phyloP scores from a whole-genome alignment of 441 rosid species.

The Erodium texanum region DNA sequence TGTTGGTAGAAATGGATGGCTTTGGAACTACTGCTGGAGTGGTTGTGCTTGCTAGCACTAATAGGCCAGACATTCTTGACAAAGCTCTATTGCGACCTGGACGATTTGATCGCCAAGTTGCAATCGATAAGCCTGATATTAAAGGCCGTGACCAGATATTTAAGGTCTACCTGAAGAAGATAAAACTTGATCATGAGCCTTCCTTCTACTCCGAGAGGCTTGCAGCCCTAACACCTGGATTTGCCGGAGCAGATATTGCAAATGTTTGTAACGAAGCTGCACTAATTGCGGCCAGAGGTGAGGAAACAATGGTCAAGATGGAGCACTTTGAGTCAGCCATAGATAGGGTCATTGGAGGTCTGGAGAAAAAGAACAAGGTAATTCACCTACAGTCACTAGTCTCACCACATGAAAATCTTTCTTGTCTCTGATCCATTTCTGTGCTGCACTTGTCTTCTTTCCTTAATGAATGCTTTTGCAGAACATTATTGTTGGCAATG shows the following conservation, averaged over 20 bases:
- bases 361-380: conserved; percentile 69
- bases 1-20: conserved; percentile 71
- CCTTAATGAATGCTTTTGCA: too few species aligned
- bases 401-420: background rate
- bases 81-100: conserved; percentile 68
- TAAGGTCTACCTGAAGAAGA: conserved; percentile 47
- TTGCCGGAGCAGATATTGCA: conserved; percentile 77
- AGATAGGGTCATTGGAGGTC: conserved; percentile 71
- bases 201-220: conserved; percentile 60
- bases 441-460: background rate
- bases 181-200: conserved; percentile 55
- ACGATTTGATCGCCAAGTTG: conserved; percentile 61
- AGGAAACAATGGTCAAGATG: conserved; percentile 38
- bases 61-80: conserved; percentile 73
- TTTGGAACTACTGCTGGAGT: conserved; percentile 69
- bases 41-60: conserved; percentile 71
- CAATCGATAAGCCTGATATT: conserved; percentile 69
- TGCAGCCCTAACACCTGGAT: conserved; percentile 72
- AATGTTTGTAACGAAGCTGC: conserved; percentile 75
- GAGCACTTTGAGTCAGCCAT: conserved; percentile 66
- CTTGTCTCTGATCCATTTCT: background rate
- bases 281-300: conserved; percentile 57
- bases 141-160: conserved; percentile 75
- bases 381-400: background rate
- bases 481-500: background rate